These are phyloP conservation scores for Xylaria sp. DNA, from an alignment of 2,329 filamentous ascomycete genomes.

Conservation along the genomic window DNA sequence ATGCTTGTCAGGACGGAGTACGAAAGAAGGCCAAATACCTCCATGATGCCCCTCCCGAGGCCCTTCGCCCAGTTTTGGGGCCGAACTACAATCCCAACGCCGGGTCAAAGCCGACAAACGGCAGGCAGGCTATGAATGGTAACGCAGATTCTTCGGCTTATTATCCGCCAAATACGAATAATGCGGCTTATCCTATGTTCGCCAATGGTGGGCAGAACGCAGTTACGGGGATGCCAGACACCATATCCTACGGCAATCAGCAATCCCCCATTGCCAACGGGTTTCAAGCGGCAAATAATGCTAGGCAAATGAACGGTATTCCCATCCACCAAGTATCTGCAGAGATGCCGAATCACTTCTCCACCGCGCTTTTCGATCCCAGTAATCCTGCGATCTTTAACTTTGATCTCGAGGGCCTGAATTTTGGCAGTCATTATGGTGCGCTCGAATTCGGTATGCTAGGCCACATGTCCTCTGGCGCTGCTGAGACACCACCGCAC, in stretches of 20 bases:
- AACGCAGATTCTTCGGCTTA: conserved; percentile 61
- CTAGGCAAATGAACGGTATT: conserved; percentile 58
- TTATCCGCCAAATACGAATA: conserved; percentile 60
- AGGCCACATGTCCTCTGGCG: conserved; percentile 93
- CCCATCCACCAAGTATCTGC: conserved; percentile 62
- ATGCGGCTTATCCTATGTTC: conserved; percentile 63
- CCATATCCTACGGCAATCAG: conserved; percentile 69
- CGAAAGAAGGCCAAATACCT: conserved; percentile 99
- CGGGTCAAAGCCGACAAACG: conserved; percentile 59
- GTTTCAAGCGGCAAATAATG: conserved; percentile 68
- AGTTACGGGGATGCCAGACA: conserved; percentile 60
- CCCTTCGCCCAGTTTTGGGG: conserved; percentile 85
- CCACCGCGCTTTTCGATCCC: conserved; percentile 79
- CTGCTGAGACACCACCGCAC: conserved; percentile 79
- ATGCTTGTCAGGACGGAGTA: conserved; percentile 93
- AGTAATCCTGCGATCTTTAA: conserved; percentile 95
- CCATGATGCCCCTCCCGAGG: conserved; percentile 92
- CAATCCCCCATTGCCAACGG: conserved; percentile 80
- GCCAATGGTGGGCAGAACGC: conserved; percentile 58
- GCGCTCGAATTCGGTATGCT: conserved; percentile 96
- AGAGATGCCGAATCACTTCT: conserved; percentile 61
- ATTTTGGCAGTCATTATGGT: conserved; percentile 96
- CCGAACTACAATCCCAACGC: conserved; percentile 73
- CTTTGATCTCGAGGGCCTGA: conserved; percentile 92
- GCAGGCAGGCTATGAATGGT: conserved; percentile 59